Conservation (phyloP, 1,139 yeast species). For the Nakaseomyces bracarensis region DNA sequence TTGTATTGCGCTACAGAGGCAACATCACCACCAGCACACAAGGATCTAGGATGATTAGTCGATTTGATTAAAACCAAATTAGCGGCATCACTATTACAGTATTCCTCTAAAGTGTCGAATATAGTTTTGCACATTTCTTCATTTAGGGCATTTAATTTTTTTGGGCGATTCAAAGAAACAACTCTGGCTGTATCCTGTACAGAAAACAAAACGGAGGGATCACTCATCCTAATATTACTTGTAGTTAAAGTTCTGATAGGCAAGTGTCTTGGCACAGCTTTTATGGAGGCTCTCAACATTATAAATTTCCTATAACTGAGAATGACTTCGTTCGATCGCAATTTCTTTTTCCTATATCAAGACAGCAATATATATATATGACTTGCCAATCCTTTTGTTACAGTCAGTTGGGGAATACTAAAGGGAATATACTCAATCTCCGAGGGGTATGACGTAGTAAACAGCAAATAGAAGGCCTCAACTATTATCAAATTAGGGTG, state of each 20-base stretch:
- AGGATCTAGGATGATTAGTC: slow-evolving; percentile 36
- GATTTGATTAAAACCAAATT: slow-evolving; percentile 65
- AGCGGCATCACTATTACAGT: slow-evolving; percentile 58
- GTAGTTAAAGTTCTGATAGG: slow-evolving; percentile 1
- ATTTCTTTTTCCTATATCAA: too few relatives aligned
- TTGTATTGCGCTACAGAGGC: slow-evolving; percentile 59
- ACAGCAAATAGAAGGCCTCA: too few relatives aligned
- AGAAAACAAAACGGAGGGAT: slow-evolving; percentile 16
- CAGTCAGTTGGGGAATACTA: too few relatives aligned
- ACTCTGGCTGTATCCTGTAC: slow-evolving; percentile 51
- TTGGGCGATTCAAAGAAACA: slow-evolving; percentile 68
- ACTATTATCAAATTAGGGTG: too few relatives aligned
- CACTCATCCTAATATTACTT: slow-evolving; percentile 1
- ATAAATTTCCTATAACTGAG: neutral
- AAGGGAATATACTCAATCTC: too few relatives aligned
- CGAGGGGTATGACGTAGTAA: too few relatives aligned
- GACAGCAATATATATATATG: too few relatives aligned
- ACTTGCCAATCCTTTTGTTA: too few relatives aligned
- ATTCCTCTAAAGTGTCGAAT: slow-evolving; percentile 67
- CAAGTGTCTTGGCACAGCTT: neutral
- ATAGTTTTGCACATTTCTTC: slow-evolving; percentile 70
- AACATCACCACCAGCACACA: slow-evolving; percentile 94
- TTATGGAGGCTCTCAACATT: slow-evolving; percentile 5
- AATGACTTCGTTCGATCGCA: too few relatives aligned
- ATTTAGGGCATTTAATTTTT: slow-evolving; percentile 79